phyloP scores from a whole-genome alignment of 179 eudicot genomes.

The Beta corolliflora region DNA sequence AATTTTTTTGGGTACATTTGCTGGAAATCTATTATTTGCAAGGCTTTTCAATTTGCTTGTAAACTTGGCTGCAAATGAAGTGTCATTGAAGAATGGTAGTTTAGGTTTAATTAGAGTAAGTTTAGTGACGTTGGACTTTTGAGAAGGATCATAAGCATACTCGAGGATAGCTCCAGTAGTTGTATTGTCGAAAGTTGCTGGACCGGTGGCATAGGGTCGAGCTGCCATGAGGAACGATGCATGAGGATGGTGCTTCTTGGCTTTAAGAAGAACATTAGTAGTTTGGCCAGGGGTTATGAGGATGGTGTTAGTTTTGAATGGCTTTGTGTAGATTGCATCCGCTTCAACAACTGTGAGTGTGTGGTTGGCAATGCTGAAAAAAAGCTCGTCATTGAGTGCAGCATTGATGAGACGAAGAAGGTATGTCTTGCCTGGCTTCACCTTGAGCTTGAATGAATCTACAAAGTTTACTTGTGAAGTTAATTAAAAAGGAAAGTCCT shows the following conservation, averaged over 20 bases:
- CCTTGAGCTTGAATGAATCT: slow-evolving; percentile 55
- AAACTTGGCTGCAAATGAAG: slow-evolving; percentile 30
- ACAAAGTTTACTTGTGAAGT: slow-evolving; percentile 12
- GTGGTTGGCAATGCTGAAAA: slow-evolving; percentile 63
- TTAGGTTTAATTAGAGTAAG: slow-evolving; percentile 32
- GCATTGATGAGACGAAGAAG: slow-evolving; percentile 68
- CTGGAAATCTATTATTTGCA: slow-evolving; percentile 32
- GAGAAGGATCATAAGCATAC: slow-evolving; percentile 34
- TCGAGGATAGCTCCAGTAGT: slow-evolving; percentile 48
- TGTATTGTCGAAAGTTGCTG: slow-evolving; percentile 58
- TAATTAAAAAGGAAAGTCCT: no score
- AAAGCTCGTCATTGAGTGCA: slow-evolving; percentile 64
- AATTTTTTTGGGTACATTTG: slow-evolving; percentile 35
- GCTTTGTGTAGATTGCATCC: slow-evolving; percentile 49
- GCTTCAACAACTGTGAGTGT: slow-evolving; percentile 60
- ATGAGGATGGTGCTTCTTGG: slow-evolving; percentile 43
- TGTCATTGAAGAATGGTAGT: slow-evolving; percentile 35
- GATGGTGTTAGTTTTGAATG: slow-evolving; percentile 33
- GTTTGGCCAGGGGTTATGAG: slow-evolving; percentile 64
- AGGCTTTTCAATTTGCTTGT: slow-evolving; percentile 35
- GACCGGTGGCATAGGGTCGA: slow-evolving; percentile 41
- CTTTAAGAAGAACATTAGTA: slow-evolving; percentile 49
- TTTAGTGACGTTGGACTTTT: slow-evolving; percentile 26
- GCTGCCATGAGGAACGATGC: slow-evolving; percentile 52
- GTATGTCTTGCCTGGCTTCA: slow-evolving; percentile 61